Evolutionary conservation across 129 eudicot genomes (phyloP).

Genomic region (Artemisia annua): DNA sequence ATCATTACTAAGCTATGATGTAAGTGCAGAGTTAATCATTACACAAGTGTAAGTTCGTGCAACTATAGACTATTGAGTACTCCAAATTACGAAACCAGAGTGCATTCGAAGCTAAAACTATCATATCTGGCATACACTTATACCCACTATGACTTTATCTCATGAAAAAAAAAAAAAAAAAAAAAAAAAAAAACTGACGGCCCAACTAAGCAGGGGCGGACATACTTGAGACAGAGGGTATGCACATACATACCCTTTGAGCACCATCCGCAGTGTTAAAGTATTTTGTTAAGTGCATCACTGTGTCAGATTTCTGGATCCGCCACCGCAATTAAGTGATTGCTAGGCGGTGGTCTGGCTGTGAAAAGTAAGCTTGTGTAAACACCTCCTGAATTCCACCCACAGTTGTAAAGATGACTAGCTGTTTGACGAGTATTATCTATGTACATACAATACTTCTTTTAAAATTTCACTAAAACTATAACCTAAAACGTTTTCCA

Average conservation of each 20-base stretch:
- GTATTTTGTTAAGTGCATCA: too few species aligned
- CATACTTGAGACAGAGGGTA: too few species aligned
- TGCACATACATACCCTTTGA: too few species aligned
- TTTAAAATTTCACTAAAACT: too few species aligned
- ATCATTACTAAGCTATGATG: not conserved
- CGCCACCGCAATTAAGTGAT: not conserved
- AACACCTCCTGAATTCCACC: not conserved
- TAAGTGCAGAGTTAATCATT: not conserved
- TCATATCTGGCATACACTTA: not conserved
- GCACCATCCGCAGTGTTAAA: too few species aligned
- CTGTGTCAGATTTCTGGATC: too few species aligned
- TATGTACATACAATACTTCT: not conserved
- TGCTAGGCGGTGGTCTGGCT: not conserved
- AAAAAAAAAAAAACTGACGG: too few species aligned
- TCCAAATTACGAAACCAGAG: not conserved
- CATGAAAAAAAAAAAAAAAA: not conserved
- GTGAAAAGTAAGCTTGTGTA: not conserved
- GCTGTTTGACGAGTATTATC: not conserved
- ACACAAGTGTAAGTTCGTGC: not conserved
- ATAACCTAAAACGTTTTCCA: not conserved
- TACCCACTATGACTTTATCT: not conserved
- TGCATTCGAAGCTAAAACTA: not conserved
- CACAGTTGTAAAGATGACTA: not conserved
- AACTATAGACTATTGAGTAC: not conserved
- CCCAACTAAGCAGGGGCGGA: not conserved